phyloP scores from a whole-genome alignment of 805 yeast genomes.

The Nakazawaea wickerhamii region DNA sequence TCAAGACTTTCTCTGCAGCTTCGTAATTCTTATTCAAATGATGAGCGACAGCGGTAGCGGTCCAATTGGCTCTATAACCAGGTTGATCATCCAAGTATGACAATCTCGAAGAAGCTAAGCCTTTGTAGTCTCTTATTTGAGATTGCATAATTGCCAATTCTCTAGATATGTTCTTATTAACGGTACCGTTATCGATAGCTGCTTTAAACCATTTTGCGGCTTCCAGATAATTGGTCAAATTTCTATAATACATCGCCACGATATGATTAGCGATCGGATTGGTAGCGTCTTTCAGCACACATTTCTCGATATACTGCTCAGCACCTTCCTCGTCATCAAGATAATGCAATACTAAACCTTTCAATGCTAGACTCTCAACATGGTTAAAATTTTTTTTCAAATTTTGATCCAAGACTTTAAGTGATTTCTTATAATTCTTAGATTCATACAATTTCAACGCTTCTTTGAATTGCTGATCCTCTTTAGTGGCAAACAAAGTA shows the following conservation, averaged over 20 bases:
- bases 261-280: constrained; percentile 80
- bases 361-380: constrained; percentile 78
- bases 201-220: constrained; percentile 75
- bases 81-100: constrained; percentile 65
- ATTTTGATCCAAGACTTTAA: constrained; percentile 68
- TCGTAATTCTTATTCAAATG: constrained; percentile 63
- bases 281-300: constrained; percentile 39
- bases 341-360: constrained; percentile 65
- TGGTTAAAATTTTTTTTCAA: constrained; percentile 71
- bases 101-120: constrained; percentile 57
- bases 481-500: constrained; percentile 38
- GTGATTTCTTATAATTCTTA: constrained; percentile 82
- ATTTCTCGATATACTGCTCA: constrained; percentile 52
- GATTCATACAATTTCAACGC: constrained; percentile 80
- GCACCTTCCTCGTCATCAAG: constrained; percentile 61
- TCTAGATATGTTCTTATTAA: constrained; percentile 71
- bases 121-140: constrained; percentile 71
- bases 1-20: constrained; percentile 66
- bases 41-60: constrained; percentile 80
- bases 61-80: constrained; percentile 89
- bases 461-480: constrained; percentile 69
- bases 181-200: constrained; percentile 72
- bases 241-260: constrained; percentile 76
- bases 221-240: constrained; percentile 60
- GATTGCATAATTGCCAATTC: constrained; percentile 78